A percentile compares a stretch with the other conserved stretches of the same genome.
Conservation (phyloP, 345 rosid genomes). For the Hibiscus mutabilis region DNA sequence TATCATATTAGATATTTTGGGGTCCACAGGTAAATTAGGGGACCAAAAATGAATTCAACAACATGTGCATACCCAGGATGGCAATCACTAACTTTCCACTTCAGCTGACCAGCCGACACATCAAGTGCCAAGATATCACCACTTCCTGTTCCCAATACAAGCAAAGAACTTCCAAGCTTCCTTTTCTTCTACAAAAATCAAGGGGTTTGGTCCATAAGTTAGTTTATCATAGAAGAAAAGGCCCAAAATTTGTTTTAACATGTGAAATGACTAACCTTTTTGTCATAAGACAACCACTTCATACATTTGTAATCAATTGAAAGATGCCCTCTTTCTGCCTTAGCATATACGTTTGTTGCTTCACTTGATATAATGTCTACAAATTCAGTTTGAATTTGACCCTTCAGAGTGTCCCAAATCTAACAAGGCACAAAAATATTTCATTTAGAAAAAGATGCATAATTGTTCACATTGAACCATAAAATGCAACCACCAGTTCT, state of each 20-base stretch:
- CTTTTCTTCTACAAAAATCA: conserved; percentile 49
- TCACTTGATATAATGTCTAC: conserved; percentile 43
- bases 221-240: not conserved
- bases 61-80: conserved; percentile 78
- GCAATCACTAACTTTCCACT: conserved; percentile 80
- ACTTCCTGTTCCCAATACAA: conserved; percentile 79
- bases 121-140: conserved; percentile 94
- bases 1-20: not conserved
- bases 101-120: conserved; percentile 81
- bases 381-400: conserved; percentile 59
- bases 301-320: conserved; percentile 66
- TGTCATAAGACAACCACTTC: conserved; percentile 50
- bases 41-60: conserved; percentile 1
- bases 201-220: not conserved
- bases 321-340: conserved; percentile 47
- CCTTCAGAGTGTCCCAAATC: conserved; percentile 59
- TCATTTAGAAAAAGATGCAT: not conserved
- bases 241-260: not conserved
- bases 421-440: conserved; percentile 11
- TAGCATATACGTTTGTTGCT: conserved; percentile 17
- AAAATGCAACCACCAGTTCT: not conserved
- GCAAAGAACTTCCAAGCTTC: conserved; percentile 46
- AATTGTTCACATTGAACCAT: not conserved
- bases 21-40: not conserved
- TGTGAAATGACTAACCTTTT: conserved; percentile 28